Base-by-base conservation (phyloP, 2,329 filamentous ascomycete genomes). In the Didymella arachidicola region DNA sequence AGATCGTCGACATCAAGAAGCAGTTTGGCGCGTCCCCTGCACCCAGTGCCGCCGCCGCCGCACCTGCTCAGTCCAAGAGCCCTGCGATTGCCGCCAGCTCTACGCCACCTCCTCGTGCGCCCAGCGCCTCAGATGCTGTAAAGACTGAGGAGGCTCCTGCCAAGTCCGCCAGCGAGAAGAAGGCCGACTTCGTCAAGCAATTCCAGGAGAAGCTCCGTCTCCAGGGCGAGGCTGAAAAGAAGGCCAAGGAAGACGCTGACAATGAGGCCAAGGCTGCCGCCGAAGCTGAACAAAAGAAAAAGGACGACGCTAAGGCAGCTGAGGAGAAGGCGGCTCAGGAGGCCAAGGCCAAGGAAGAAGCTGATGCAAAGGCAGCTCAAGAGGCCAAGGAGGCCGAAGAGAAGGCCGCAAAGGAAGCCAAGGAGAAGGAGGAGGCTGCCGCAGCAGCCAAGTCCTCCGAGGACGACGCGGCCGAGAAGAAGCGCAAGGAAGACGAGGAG, bases 101-200 rank as follows among this genome's bases (percentile, higher is more conserved):
- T 2, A 82, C 80, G 5, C 80, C 81, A 25, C 92, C 93, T 12
- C 91, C 92, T 25, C 93, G 92, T 71, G 83, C 89, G 2, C 81
- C 86, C 10, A 93, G 87, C 66, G 83, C 82, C 19, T 86, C 79
- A 14, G 79, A 83, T 42, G 83, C 87, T 19, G 83, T 89, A 19
- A 91, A 95, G 69, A 79, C 79, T 53, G 89, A 91, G 41, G 83
- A 87, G 16, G 92, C 82, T 72, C 82, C 82, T 25, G 81, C 81
- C 41, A 95, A 95, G 83, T 89, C 89, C 1, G 86, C 87, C 14
- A 77, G 94, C 74, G 90, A 97, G 79, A 92, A 92, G 63, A 80
- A 81, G 68, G 75, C 73, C 26, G 79, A 80, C 12, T 83, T 83
- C 63, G 89, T 90, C 77, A 87, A 90, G 74, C 89, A 92, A 74